Base-by-base conservation (phyloP, 2,329 filamentous ascomycete genomes). In the Colletotrichum theobromicola region DNA sequence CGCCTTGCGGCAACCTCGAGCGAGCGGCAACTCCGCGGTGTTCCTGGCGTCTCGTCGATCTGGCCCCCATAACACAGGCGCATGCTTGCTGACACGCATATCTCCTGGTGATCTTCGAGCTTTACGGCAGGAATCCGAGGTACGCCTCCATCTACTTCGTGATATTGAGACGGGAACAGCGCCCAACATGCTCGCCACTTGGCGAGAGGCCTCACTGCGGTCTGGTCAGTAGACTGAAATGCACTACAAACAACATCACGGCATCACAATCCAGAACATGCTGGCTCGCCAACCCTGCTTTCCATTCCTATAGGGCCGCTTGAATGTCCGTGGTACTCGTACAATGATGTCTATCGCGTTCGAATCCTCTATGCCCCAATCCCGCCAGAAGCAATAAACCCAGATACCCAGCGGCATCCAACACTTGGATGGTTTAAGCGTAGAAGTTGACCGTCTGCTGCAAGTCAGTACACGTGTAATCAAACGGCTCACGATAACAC, bases 371-470 rank as follows among this genome's bases (percentile, higher is more conserved):
- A 75, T 75, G 73, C 61, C 67, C 71, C 71, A 32, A 74, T 69
- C 75, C 66, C 62, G 62, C 67, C 72, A 72, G 70, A 69, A 70
- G 70, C 65, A 75, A 60, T 58, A 60, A 64, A 67, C 68, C 70
- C 70, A 70, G 60, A 50, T 70, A 71, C 55, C 30, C 55, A 65
- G 60, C 75, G 69, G 62, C 65, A 67, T 67, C 64, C 67, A 18
- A 30, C 46, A 32, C n/a, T 50, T 67, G 18, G 35, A 66, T 67
- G 55, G 65, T 74, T 83, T 85, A 89, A 73, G 87, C 87, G 79
- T 89, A 89, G 79, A 89, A 89, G 82, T 89, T 91, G 85, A 91
- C 89, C 35, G 89, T 91, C 89, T 90, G 72, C 2, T 15, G 21
- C 32, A 58, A 34, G 73, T 84, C 79, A 84, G 83, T 74, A 60